Base-by-base conservation (phyloP, 345 rosid genomes). In the Psidium guajava region DNA sequence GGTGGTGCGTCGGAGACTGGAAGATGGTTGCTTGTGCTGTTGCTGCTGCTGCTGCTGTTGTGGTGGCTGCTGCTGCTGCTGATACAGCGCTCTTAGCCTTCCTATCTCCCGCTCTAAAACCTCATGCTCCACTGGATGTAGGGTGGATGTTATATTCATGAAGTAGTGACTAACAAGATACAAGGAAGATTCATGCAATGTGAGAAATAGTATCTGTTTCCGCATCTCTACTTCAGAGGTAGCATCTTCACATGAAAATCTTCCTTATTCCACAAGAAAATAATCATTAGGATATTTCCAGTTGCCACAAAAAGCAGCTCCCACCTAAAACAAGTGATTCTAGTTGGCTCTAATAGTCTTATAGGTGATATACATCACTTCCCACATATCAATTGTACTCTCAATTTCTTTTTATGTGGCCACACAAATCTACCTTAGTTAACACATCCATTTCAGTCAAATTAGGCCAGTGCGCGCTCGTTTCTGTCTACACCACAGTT, bases 71-170 rank as follows among this genome's bases (percentile, higher is more conserved):
- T 93, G 95, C 20, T 94, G 98, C 83, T 93, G 96, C 89, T 95
- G 95, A 88, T 93, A 95, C 91, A 94, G 82, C 22, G 90, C 85
- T 86, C 93, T 89, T 59, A 98, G 90, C 92, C 99, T 94, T 86
- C 95, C 95, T 82, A 95, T 92, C 90, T 98, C 99, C 91, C 96
- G 94, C 91, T 96, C 99, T 88, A 98, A 90, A 87, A 98, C 93
- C 56, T 98, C 98, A 32, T 98, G 99, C 90, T 98, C 99, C 95
- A 98, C 99, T 98, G 94, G 81, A 25, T 22, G 75, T 47, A 83
- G 84, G 40, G 36, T 55, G 75, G 40, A 27, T 74, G 32, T 53
- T 54, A 82, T 42, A 82, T 28, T 69, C 80, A 69, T 18, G 47
- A 69, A 82, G 18, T n/a, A 82, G 51, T 27, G 84, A 54, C 22